These are phyloP conservation scores for Cercospora nicotianae DNA, from an alignment of 2,329 filamentous ascomycete genomes.

Conservation along the genomic window DNA sequence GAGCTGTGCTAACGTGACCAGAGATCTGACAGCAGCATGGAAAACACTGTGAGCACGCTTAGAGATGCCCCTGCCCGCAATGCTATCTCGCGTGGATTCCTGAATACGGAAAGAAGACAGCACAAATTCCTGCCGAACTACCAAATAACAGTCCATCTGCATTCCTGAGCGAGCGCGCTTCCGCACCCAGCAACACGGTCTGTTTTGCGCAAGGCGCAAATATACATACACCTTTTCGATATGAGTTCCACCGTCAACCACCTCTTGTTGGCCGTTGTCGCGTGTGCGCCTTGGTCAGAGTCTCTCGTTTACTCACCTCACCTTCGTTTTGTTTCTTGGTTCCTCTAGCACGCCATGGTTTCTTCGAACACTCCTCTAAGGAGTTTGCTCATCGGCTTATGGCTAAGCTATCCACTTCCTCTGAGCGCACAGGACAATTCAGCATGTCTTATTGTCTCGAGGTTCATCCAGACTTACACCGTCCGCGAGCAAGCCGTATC, in stretches of 20 bases:
- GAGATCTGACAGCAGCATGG: background rate
- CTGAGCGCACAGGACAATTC: conserved; percentile 4
- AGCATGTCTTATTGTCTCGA: conserved; percentile 18
- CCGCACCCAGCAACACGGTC: conserved; percentile 5
- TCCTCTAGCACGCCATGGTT: conserved; percentile 12
- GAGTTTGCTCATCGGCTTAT: conserved; percentile 17
- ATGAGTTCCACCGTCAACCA: background rate
- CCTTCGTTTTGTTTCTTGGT: conserved; percentile 14
- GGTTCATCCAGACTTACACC: conserved; percentile 16
- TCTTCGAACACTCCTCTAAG: conserved; percentile 14
- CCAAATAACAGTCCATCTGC: conserved; percentile 6
- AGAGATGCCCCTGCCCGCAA: background rate
- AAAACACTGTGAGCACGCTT: background rate
- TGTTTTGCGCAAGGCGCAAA: conserved; percentile 11
- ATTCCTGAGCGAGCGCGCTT: conserved; percentile 11
- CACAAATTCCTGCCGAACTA: background rate
- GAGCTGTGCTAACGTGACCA: background rate
- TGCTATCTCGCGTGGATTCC: conserved; percentile 2
- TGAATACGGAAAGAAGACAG: background rate
- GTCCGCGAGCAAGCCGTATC: conserved; percentile 34
- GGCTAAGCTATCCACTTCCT: conserved; percentile 13
- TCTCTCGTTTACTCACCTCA: conserved; percentile 10
- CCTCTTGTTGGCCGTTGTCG: background rate
- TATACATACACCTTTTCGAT: conserved; percentile 7
- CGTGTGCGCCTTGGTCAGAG: background rate